These are phyloP conservation scores for Podospora pseudoanserina DNA, from an alignment of 495 filamentous ascomycete species.

Conservation along the genomic window DNA sequence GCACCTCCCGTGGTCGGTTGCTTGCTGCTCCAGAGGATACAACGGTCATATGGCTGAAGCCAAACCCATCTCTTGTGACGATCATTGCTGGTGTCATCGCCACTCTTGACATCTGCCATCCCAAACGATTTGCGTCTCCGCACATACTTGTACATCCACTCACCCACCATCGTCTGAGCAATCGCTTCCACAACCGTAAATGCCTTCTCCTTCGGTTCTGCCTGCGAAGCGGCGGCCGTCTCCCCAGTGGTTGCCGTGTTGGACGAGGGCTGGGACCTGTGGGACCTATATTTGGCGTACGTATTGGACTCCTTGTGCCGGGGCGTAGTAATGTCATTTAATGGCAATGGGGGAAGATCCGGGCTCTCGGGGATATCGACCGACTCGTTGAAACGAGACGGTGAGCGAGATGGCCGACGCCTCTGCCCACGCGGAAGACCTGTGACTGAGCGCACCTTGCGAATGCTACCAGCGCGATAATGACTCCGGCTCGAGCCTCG, in stretches of 20 bases:
- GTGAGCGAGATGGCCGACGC: slow-evolving; percentile 57
- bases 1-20: slow-evolving; percentile 86
- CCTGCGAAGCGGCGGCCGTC: slow-evolving; percentile 51
- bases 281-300: slow-evolving; percentile 37
- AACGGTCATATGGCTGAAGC: slow-evolving; percentile 91
- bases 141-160: slow-evolving; percentile 99
- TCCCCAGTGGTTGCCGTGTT: slow-evolving; percentile 54
- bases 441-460: slow-evolving; percentile 79
- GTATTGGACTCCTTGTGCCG: slow-evolving; percentile 39
- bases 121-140: slow-evolving; percentile 89
- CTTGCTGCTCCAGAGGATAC: slow-evolving; percentile 98
- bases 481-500: slow-evolving; percentile 40
- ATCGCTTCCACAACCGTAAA: slow-evolving; percentile 95
- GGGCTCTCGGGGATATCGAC: slow-evolving; percentile 68
- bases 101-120: slow-evolving; percentile 60
- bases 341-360: slow-evolving; percentile 65
- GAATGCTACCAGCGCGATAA: slow-evolving; percentile 57
- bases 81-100: slow-evolving; percentile 58
- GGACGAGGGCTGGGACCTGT: slow-evolving; percentile 51
- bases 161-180: slow-evolving; percentile 96
- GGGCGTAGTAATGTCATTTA: slow-evolving; percentile 66
- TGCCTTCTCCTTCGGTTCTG: slow-evolving; percentile 56
- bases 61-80: slow-evolving; percentile 97
- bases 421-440: slow-evolving; percentile 55
- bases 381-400: slow-evolving; percentile 61